A percentile compares a stretch with the other conserved stretches of the same genome.
phyloP scores from a whole-genome alignment of 768 basidiomycete species.

The Tephrocybe sp. region DNA sequence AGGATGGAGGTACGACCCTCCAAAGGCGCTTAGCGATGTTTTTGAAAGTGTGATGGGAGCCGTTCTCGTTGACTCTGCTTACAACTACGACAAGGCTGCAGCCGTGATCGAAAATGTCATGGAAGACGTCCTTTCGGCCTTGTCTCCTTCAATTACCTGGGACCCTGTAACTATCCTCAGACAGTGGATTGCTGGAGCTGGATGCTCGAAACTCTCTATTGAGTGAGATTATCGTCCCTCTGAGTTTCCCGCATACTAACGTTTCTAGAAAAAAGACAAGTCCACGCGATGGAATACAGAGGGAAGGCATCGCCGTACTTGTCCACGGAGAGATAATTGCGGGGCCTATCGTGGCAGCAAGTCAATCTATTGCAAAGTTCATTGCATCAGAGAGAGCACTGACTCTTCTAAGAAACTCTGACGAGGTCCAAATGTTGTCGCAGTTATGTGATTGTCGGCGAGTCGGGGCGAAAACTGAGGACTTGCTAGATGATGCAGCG shows the following conservation, averaged over 20 bases:
- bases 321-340: conserved; percentile 58
- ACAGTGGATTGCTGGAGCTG: conserved; percentile 60
- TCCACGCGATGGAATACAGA: conserved; percentile 15
- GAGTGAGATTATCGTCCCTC: conserved; percentile 25
- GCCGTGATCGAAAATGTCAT: conserved; percentile 62
- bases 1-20: conserved; percentile 84
- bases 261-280: conserved; percentile 22
- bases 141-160: conserved; percentile 58
- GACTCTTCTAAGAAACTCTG: conserved; percentile 46
- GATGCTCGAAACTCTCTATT: conserved; percentile 47
- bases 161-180: conserved; percentile 77
- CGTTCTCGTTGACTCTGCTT: conserved; percentile 77
- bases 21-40: conserved; percentile 83
- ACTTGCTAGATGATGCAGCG: conserved; percentile 9
- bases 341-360: conserved; percentile 62
- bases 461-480: conserved; percentile 3
- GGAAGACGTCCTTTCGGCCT: conserved; percentile 60
- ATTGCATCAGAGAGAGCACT: conserved; percentile 66
- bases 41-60: conserved; percentile 86
- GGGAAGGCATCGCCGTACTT: conserved; percentile 52
- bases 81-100: conserved; percentile 68
- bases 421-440: conserved; percentile 43
- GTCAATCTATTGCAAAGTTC: conserved; percentile 62
- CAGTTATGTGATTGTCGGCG: conserved; percentile 36
- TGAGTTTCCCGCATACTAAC: not conserved